Evolutionary conservation across 306 rosid genomes (phyloP), one percentile per base, ranked within the genome.

Genomic region (Ziziphus jujuba): DNA sequence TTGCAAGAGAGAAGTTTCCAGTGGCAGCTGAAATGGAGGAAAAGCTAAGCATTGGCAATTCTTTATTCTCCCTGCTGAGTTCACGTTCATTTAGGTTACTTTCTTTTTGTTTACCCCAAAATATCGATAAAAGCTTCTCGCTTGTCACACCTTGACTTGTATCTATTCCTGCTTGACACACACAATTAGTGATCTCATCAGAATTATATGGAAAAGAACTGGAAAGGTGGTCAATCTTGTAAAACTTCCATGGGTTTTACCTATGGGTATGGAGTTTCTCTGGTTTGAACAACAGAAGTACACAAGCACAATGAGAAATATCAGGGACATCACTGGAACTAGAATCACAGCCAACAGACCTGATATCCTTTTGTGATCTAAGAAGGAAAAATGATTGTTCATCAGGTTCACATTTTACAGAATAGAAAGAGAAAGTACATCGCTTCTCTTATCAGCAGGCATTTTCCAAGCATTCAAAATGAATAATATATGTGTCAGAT

Each of bases 11-110:
- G 64, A 76, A 76, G 53, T 70, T 71, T 16, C 52, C 40, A 17
- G 76, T 71, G 38, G 81, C 59, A 24, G 60, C 21, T 13, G 36
- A 52, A 0, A 74, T 43, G 13, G 47, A 49, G 10, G 75, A 63
- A 56, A 63, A 75, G 59, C 80, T 69, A 55, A 69, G 71, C 23
- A 34, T 20, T 28, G 68, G 81, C 54, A 71, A 52, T 48, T 47
- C 66, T 24, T 43, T 67, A 38, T 74, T 52, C 58, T 65, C 56
- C 23, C 34, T 31, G 23, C 12, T 35, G 50, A 67, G 62, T 22
- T 66, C 63, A n/a, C 11, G 14, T 59, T 4, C 51, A 52, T 54
- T 60, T n/a, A 34, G 36, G 35, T 16, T 11, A 34, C 38, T 60
- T 13, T 35, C 24, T 9, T 52, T 33, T 62, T 11, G 23, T n/a